Conservation (phyloP, 352 stramenopile genomes). For the Phytopythium aichiense region DNA sequence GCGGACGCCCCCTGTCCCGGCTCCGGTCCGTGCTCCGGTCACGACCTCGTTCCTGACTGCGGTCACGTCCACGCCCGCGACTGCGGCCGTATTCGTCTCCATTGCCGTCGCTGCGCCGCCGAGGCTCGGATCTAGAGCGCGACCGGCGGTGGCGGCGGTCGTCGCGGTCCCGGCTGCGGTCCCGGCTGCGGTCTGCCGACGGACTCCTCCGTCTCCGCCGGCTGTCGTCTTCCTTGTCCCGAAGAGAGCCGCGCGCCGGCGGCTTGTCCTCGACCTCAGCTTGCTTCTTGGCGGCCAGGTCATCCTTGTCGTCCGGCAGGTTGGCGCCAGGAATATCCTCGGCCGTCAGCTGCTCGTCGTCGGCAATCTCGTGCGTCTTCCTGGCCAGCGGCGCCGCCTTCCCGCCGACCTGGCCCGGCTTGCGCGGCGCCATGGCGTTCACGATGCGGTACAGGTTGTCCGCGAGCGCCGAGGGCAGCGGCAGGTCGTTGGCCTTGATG, state of each 20-base stretch:
- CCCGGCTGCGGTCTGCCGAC: slow-evolving; percentile 19
- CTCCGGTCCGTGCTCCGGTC: slow-evolving; percentile 9
- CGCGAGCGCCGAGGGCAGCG: slow-evolving; percentile 51
- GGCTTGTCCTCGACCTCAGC: slow-evolving; percentile 3
- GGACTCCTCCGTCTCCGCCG: slow-evolving; percentile 14
- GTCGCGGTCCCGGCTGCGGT: slow-evolving; percentile 21
- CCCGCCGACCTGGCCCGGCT: slow-evolving; percentile 12
- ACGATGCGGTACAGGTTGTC: slow-evolving; percentile 82
- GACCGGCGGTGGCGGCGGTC: slow-evolving; percentile 30
- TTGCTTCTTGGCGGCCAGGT: slow-evolving; percentile 2
- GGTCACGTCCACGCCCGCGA: slow-evolving; percentile 12
- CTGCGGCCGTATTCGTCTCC: slow-evolving; percentile 9
- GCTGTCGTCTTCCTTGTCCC: slow-evolving; percentile 9
- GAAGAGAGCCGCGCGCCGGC: background rate
- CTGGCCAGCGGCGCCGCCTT: background rate
- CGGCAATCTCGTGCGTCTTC: slow-evolving; percentile 38
- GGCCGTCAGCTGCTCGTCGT: slow-evolving; percentile 65
- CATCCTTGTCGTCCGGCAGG: slow-evolving; percentile 20
- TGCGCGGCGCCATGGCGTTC: slow-evolving; percentile 69
- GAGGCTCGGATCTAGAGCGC: slow-evolving; percentile 27
- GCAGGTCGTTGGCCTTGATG: slow-evolving; percentile 65
- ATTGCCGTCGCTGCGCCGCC: slow-evolving; percentile 1
- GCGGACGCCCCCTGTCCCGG: slow-evolving; percentile 1
- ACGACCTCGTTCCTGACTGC: slow-evolving; percentile 21
- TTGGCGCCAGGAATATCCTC: slow-evolving; percentile 54